Evolutionary conservation across 495 filamentous ascomycete species (phyloP), one percentile per base, ranked within the genome.

Genomic region (Ascobolus immersus): DNA sequence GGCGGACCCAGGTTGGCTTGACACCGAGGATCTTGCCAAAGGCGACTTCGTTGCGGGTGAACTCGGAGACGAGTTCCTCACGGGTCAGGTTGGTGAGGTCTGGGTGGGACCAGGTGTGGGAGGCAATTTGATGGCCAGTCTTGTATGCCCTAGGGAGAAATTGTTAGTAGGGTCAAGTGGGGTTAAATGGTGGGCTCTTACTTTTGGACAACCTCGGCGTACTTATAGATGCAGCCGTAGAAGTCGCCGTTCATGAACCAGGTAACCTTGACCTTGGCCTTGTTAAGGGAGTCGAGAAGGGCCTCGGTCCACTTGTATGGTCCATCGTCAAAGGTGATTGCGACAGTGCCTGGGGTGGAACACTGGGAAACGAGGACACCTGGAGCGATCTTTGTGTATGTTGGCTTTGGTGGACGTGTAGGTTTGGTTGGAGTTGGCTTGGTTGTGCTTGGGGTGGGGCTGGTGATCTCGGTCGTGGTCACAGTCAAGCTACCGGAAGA

Each of bases 91-190:
- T 60, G 51, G 62, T 60, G 41, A 79, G 52, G 58, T 78, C 61
- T 55, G 70, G 55, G 43, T 89, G 78, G 23, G 72, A 76, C 77
- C 77, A 90, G 1, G 75, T 86, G 42, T 90, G 78, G 42, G 69
- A 74, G 21, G 71, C 78, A 34, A 89, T 57, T 47, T 86, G 78
- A 46, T 89, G 78, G 12, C 77, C 77, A 33, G 58, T 59, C 27
- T n/a, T n/a, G n/a, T n/a, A n/a, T n/a, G n/a, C n/a, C n/a, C n/a
- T n/a, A n/a, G 2, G 51, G 50, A 2, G 50, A 51, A 39, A 44
- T 62, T 1, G 61, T 52, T n/a, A n/a, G n/a, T n/a, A n/a, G n/a
- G n/a, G n/a, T n/a, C n/a, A n/a, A n/a, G n/a, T n/a, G n/a, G n/a
- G n/a, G n/a, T n/a, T n/a, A n/a, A n/a, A n/a, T n/a, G n/a, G n/a